Base-by-base conservation (phyloP, 768 basidiomycete genomes). In the Ramaria sp. region DNA sequence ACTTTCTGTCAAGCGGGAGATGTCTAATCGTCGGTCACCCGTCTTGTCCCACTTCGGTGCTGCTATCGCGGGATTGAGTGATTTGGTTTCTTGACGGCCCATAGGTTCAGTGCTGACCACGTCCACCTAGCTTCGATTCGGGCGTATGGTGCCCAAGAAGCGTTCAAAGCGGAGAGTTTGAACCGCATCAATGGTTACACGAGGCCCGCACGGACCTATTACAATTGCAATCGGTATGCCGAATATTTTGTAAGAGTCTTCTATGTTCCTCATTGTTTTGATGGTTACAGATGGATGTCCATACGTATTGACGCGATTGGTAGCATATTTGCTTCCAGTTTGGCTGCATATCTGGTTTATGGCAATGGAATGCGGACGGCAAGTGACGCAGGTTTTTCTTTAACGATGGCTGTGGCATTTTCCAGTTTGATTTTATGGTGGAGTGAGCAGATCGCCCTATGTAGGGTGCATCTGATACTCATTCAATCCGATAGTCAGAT, bases 301-400 rank as follows among this genome's bases (percentile, higher is more conserved):
- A 66, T 76, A 43, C 72, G 77, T 58, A 73, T 89, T 38, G 88
- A 91, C 64, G 65, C 75, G 38, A 68, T 86, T 4, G 82, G 81
- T 1, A 75, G 72, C 3, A 24, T 81, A 12, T 86, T 86, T 64
- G 73, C 80, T 0, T 68, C 78, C 10, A 67, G 69, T 3, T 67
- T 86, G 4, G 82, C 81, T 19, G 67, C 73, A 3, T 83, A 82
- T 64, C 71, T 86, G 42, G 69, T 76, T 53, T 48, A 57, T 39
- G 55, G n/a, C 65, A 19, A 38, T 7, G 31, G 9, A 9, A n/a
- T 20, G 12, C 42, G 41, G 17, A 48, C 63, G 4, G 59, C 65
- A 12, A 73, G 75, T 69, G 72, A 72, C 19, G 13, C 45, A 22
- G 65, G 72, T 2, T 69, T 73, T 61, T 69, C 71, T 15, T 54